Conservation (phyloP, 306 rosid genomes). For the Prunus dulcis region DNA sequence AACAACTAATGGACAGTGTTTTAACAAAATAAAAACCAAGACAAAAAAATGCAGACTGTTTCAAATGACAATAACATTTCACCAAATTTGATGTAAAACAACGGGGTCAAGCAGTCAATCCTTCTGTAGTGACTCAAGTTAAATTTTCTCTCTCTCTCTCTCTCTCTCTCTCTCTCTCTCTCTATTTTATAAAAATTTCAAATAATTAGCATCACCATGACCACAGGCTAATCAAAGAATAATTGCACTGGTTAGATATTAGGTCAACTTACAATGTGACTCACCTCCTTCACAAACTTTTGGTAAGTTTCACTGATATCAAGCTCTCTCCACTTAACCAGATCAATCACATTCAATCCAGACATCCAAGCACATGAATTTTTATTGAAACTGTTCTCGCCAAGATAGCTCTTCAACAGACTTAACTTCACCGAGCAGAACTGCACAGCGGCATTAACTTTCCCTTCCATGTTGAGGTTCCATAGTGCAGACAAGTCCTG, state of each 20-base stretch:
- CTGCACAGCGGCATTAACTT: slow-evolving; percentile 86
- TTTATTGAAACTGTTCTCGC: slow-evolving; percentile 41
- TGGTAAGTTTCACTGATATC: slow-evolving; percentile 68
- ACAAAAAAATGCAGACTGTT: not conserved
- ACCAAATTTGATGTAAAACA: not conserved
- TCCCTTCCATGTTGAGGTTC: slow-evolving; percentile 72
- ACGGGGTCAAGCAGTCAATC: not conserved
- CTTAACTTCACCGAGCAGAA: slow-evolving; percentile 70
- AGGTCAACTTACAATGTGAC: slow-evolving; percentile 19
- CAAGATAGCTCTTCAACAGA: slow-evolving; percentile 59
- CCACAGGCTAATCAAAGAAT: slow-evolving; percentile 4
- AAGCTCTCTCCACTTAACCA: slow-evolving; percentile 84
- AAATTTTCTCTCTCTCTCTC: not conserved
- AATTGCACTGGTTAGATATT: not conserved
- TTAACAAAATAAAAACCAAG: not conserved
- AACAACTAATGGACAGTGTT: slow-evolving; percentile 7
- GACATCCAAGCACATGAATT: slow-evolving; percentile 89
- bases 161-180: not conserved
- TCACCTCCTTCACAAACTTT: slow-evolving; percentile 64
- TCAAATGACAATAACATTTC: not conserved
- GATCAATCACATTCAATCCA: slow-evolving; percentile 84
- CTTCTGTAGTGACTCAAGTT: not conserved
- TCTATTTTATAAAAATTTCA: not conserved
- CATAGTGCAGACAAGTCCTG: slow-evolving; percentile 81
- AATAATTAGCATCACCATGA: not conserved